Base-by-base conservation (phyloP, 352 stramenopile genomes). In the Phytophthora fragariaefolia region DNA sequence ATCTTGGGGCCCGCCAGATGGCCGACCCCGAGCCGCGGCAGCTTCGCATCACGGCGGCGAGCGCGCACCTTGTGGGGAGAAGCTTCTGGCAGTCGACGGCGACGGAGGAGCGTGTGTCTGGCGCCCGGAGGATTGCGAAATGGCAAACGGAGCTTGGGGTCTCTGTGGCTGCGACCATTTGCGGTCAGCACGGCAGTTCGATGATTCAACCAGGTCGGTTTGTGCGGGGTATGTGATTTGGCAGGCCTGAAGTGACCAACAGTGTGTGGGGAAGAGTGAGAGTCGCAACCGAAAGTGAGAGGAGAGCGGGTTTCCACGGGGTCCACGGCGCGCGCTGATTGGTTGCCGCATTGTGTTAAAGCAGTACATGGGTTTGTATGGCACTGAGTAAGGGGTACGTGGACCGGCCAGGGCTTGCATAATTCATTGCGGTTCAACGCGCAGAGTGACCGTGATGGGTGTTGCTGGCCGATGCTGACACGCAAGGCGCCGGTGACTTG, bases 51-150 rank as follows among this genome's bases (percentile, higher is more conserved):
- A 69, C 51, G 54, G 34, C 45, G 22, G 52, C 26, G 34, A 13
- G 26, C 12, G 23, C 66, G 46, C 27, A 77, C 70, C 70, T 77
- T 46, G 24, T 53, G 36, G 23, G 27, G 12, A 55, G 36, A 27
- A 40, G 58, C 30, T 63, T 45, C 15, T 27, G 43, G 48, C 47
- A 42, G 46, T 22, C 20, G 45, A 46, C 42, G n/a, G n/a, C n/a
- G 32, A 46, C 51, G 51, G 63, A 64, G 56, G 32, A 58, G 47
- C n/a, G n/a, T n/a, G n/a, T 78, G 66, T 58, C 53, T 56, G 13
- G 58, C 34, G 51, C 66, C 54, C 32, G 51, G 68, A 23, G 51
- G 47, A 80, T 73, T 80, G 65, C 61, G 65, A 71, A 80, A 77
- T 80, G 73, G 50, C 58, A 28, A 18, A 43, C 13, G n/a, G 34